Percentiles rank a stretch among this genome's conserved stretches.
Conservation (phyloP, 805 yeast species). For the Zygoascus flipseniorum region DNA sequence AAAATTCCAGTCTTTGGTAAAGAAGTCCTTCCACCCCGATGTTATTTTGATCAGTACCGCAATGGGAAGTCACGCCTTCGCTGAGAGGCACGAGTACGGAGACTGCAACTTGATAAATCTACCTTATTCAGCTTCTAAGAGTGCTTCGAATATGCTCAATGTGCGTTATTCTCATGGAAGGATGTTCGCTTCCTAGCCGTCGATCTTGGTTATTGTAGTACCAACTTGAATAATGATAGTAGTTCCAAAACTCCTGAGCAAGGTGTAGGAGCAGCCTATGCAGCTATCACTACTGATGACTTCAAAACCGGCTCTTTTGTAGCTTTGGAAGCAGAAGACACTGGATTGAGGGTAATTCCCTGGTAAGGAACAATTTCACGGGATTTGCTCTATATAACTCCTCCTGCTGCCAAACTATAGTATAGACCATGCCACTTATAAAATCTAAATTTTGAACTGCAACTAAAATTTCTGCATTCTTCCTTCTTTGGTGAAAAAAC, state of each 20-base stretch:
- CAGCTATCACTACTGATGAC: conserved; percentile 1
- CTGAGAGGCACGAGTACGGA: too few relatives aligned
- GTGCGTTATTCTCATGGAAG: not conserved
- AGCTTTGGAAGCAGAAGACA: not conserved
- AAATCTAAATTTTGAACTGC: too few relatives aligned
- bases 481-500: too few relatives aligned
- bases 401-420: too few relatives aligned
- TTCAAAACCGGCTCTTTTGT: not conserved
- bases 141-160: not conserved
- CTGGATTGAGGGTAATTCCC: not conserved
- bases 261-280: not conserved
- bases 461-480: too few relatives aligned
- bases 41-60: not conserved
- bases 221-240: not conserved
- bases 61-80: not conserved
- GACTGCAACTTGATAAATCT: too few relatives aligned
- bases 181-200: not conserved
- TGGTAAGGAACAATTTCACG: too few relatives aligned
- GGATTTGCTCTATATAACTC: too few relatives aligned
- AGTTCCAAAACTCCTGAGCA: not conserved
- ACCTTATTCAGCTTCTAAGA: not conserved
- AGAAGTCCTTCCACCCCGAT: not conserved
- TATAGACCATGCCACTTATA: too few relatives aligned
- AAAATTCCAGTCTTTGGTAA: not conserved
- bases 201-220: not conserved